Evolutionary conservation across 169 alveolate genomes (phyloP).

Genomic region (Cryptosporidium ubiquitum): DNA sequence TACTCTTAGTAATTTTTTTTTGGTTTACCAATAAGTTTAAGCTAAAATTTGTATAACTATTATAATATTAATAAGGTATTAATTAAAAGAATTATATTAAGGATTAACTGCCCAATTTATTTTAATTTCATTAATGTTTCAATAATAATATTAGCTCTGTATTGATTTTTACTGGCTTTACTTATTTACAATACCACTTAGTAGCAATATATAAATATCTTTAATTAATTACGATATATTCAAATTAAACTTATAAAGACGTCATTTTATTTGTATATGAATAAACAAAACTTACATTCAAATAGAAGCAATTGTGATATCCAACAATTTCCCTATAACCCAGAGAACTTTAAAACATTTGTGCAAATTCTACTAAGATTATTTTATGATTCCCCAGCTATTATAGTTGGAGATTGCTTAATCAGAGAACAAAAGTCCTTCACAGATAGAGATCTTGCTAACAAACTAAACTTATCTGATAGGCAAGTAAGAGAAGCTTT

Average conservation of each 20-base stretch:
- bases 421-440: constrained; percentile 62
- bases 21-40: not conserved
- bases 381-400: constrained; percentile 66
- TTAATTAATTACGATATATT: no score
- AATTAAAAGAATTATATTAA: not conserved
- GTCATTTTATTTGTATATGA: not conserved
- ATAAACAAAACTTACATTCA: constrained; percentile 16
- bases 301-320: constrained; percentile 14
- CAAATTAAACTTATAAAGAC: no score
- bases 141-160: no score
- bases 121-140: not conserved
- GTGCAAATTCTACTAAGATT: constrained; percentile 48
- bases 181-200: not conserved
- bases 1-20: not conserved
- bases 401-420: constrained; percentile 64
- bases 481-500: constrained; percentile 69
- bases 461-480: constrained; percentile 43
- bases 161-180: no score
- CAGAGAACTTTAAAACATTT: constrained; percentile 53
- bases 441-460: constrained; percentile 66
- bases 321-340: constrained; percentile 53
- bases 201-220: no score
- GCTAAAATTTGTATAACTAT: no score
- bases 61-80: not conserved
- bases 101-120: not conserved